Evolutionary conservation across 1,284 basidiomycete species (phyloP).

Genomic region (Tilletia horrida): DNA sequence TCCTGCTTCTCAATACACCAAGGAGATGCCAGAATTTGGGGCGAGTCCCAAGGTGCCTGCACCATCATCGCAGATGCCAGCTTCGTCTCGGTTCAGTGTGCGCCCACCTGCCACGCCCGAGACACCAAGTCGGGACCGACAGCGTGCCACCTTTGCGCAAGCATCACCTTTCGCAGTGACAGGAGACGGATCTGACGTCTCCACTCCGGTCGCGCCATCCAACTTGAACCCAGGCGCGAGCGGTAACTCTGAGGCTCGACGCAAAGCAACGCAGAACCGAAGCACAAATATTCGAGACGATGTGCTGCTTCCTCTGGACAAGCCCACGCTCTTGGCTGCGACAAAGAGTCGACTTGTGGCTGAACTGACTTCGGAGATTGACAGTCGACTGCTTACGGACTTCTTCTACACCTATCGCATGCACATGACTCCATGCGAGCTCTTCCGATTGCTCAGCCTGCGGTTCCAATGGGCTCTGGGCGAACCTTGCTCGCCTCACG

Average conservation of each 20-base stretch:
- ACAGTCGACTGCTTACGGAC: conserved; percentile 38
- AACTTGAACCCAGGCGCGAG: background rate
- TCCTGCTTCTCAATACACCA: conserved; percentile 23
- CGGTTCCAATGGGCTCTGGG: conserved; percentile 48
- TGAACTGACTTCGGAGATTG: conserved; percentile 47
- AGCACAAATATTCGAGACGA: conserved; percentile 8
- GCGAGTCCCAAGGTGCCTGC: background rate
- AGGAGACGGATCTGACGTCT: background rate
- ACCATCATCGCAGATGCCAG: no score
- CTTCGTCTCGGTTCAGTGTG: conserved; percentile 1
- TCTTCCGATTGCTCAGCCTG: conserved; percentile 40
- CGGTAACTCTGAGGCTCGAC: background rate
- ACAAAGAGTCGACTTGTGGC: conserved; percentile 41
- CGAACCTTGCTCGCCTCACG: conserved; percentile 27
- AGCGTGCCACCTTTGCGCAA: conserved; percentile 15
- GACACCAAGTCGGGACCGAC: conserved; percentile 5
- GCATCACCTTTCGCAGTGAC: conserved; percentile 13
- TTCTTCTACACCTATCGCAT: conserved; percentile 49
- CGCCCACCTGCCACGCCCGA: conserved; percentile 5
- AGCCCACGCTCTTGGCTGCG: conserved; percentile 36
- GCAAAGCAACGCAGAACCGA: conserved; percentile 4
- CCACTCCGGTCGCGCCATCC: background rate
- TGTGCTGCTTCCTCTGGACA: conserved; percentile 19
- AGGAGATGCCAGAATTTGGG: background rate
- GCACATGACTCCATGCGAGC: conserved; percentile 33